Conservation (phyloP, 345 rosid species). For the Moringa oleifera region DNA sequence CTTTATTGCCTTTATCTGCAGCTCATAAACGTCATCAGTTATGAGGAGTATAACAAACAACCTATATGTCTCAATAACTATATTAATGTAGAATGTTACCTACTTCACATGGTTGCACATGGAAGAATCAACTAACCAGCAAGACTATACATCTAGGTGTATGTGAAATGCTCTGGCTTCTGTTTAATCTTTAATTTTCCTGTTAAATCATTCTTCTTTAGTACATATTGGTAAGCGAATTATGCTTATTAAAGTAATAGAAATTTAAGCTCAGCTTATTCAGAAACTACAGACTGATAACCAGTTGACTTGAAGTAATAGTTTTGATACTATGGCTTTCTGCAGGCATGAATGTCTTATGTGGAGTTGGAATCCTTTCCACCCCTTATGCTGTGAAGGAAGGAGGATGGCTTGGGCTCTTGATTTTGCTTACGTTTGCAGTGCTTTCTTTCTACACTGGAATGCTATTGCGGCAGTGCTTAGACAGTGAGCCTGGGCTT, state of each 20-base stretch:
- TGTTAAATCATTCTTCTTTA: background rate
- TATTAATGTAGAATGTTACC: background rate
- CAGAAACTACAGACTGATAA: background rate
- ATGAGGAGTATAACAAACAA: background rate
- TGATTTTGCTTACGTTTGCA: constrained; percentile 55
- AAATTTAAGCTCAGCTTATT: background rate
- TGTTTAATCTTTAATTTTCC: too few species aligned
- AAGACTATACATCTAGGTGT: background rate
- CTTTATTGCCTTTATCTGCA: constrained; percentile 5
- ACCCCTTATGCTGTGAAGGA: constrained; percentile 87
- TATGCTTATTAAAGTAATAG: background rate
- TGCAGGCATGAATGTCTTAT: constrained; percentile 82
- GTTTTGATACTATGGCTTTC: background rate
- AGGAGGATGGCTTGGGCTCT: constrained; percentile 88
- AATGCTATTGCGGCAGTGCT: constrained; percentile 67
- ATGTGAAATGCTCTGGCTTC: background rate
- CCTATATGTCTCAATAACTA: background rate
- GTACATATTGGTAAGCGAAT: background rate
- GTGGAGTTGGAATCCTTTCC: constrained; percentile 95
- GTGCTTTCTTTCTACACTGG: constrained; percentile 88
- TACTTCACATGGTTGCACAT: constrained; percentile 14
- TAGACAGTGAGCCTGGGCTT: constrained; percentile 80
- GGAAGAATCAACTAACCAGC: background rate
- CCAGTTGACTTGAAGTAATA: background rate
- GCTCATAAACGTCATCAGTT: background rate